Evolutionary conservation across 495 filamentous ascomycete genomes (phyloP), one percentile per base, ranked within the genome.

Genomic region (Tuber indicum): DNA sequence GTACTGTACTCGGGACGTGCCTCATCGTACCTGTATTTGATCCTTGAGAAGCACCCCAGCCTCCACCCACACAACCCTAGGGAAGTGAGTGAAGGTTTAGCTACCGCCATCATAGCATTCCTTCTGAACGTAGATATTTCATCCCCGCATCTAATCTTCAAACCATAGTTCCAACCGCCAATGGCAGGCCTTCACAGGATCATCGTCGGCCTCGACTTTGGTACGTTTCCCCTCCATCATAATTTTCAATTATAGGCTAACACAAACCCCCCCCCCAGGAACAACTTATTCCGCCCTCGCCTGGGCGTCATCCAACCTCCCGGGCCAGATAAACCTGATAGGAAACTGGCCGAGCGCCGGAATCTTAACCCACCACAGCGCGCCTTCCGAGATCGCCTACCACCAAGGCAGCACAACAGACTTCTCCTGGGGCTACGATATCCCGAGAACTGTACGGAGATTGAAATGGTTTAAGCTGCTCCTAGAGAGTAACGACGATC

Each of bases 391-490:
- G 81, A 88, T 90, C 75, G 85, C 87, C 36, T 90, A 90, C 81
- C 85, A 86, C 49, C 75, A 84, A 42, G 86, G 72, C 45, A 41
- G 26, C 72, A 77, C 75, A 45, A 12, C 72, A 32, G 83, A 78
- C 69, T 88, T 90, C 58, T 90, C 89, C 88, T 93, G 91, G 91
- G 91, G 91, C 0, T 93, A 92, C 84, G 90, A 92, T 81, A 92
- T 93, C 86, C 87, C 88, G 81, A 90, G 91, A 41, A 90, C 91
- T 82, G 90, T 91, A 84, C 86, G 88, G 49, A 87, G 91, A 47
- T 86, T 93, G 71, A 90, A 91, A 17, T 93, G 91, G 82, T 91
- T 93, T 84, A 93, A 93, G 86, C 86, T 93, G 43, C 92, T 92
- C 82, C 89, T 93, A 74, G 91, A 93, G 78, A 89, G 86, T 1